These are phyloP conservation scores for Boletus hoseneyae DNA, from an alignment of 1,284 basidiomycete genomes.

Conservation along the genomic window DNA sequence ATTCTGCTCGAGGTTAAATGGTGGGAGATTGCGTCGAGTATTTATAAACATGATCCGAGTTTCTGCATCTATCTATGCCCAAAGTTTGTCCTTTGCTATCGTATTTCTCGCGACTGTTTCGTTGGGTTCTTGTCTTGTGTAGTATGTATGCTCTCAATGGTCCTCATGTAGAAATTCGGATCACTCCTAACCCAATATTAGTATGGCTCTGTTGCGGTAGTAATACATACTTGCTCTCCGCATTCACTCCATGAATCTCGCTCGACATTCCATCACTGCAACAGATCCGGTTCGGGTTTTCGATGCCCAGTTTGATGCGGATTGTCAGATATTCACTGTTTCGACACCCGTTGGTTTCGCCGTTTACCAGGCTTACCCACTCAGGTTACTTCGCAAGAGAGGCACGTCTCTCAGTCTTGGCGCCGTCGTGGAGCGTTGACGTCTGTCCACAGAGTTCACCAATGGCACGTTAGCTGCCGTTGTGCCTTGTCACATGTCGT, in stretches of 20 bases:
- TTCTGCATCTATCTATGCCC: constrained; percentile 26
- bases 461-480: constrained; percentile 78
- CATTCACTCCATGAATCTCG: constrained; percentile 73
- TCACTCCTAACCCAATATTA: constrained; percentile 14
- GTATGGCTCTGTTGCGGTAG: constrained; percentile 17
- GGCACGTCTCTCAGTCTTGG: constrained; percentile 45
- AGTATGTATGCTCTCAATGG: constrained; percentile 9
- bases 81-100: constrained; percentile 12
- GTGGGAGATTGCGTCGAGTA: constrained; percentile 14
- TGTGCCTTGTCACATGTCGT: constrained; percentile 79
- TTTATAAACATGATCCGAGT: constrained; percentile 20
- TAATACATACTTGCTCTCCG: no score
- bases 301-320: constrained; percentile 74
- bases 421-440: constrained; percentile 4
- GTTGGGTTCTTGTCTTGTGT: constrained; percentile 21
- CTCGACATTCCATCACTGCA: constrained; percentile 80
- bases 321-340: constrained; percentile 78
- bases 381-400: constrained; percentile 75
- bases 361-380: constrained; percentile 78
- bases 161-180: constrained; percentile 14
- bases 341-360: constrained; percentile 85
- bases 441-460: constrained; percentile 52
- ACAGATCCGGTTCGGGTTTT: constrained; percentile 75
- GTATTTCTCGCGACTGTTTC: constrained; percentile 9
- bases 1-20: constrained; percentile 31